phyloP scores from a whole-genome alignment of 805 yeast species.

The Metschnikowia drakensbergensis region DNA sequence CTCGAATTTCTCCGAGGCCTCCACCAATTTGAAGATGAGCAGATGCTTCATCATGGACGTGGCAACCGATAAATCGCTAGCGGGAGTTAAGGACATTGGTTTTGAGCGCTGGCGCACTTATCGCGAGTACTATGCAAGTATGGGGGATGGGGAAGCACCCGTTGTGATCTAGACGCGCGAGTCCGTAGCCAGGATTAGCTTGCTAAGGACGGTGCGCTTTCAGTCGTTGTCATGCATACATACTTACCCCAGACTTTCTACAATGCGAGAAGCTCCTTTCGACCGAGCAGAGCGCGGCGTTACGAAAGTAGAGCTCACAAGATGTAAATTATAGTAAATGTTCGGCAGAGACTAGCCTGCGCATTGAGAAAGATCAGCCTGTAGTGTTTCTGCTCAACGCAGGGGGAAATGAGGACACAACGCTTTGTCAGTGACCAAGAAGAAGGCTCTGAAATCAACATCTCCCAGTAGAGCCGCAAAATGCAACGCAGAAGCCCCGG shows the following conservation, averaged over 20 bases:
- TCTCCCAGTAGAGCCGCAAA: too few relatives aligned
- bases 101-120: slow-evolving; percentile 38
- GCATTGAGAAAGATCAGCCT: not conserved
- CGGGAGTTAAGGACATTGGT: slow-evolving; percentile 42
- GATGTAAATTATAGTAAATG: not conserved
- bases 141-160: slow-evolving; percentile 4
- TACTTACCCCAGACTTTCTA: slow-evolving; percentile 23
- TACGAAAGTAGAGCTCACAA: not conserved
- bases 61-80: slow-evolving; percentile 30
- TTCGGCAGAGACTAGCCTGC: not conserved
- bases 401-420: too few relatives aligned
- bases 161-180: not conserved
- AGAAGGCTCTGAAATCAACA: too few relatives aligned
- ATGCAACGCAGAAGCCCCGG: not conserved
- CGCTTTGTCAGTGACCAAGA: too few relatives aligned
- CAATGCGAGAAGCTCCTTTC: slow-evolving; percentile 8
- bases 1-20: slow-evolving; percentile 25
- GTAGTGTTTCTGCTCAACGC: not conserved
- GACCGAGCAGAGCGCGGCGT: slow-evolving; percentile 8
- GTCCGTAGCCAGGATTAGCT: not conserved
- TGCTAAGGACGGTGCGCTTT: slow-evolving; percentile 1
- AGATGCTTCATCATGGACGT: slow-evolving; percentile 38
- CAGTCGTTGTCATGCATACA: slow-evolving; percentile 8
- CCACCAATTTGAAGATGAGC: slow-evolving; percentile 21
- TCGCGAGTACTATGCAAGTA: slow-evolving; percentile 32